A percentile compares a stretch with the other conserved stretches of the same genome.
These are phyloP conservation scores for Rehmannia glutinosa DNA, from an alignment of 257 asterid genomes.

Conservation along the genomic window DNA sequence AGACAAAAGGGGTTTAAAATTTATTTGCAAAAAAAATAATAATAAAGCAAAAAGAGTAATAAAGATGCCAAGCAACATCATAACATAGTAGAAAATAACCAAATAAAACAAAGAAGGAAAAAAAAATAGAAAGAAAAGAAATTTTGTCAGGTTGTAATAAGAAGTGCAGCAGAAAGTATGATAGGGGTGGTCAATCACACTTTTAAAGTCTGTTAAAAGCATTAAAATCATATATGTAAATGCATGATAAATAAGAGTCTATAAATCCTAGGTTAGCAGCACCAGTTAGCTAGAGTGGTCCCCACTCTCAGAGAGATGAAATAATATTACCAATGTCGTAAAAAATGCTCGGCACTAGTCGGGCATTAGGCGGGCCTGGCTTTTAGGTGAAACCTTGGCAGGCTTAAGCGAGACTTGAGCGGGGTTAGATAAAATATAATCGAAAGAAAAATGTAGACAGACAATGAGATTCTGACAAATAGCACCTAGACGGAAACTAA, in stretches of 20 bases:
- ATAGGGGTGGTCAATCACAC: slow-evolving; percentile 25
- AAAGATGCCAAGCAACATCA: not conserved
- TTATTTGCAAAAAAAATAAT: not conserved
- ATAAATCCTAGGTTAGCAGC: slow-evolving; percentile 1
- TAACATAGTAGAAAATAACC: slow-evolving; percentile 3
- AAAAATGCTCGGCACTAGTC: too few species aligned
- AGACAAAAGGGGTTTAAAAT: not conserved
- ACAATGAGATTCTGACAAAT: too few species aligned
- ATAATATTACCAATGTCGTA: too few species aligned
- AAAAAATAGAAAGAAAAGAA: not conserved
- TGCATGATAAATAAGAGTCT: slow-evolving; percentile 13
- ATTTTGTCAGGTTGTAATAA: slow-evolving; percentile 18
- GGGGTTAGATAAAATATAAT: too few species aligned
- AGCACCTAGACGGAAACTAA: too few species aligned
- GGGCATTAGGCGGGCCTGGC: too few species aligned
- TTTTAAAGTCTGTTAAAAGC: not conserved
- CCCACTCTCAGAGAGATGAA: not conserved
- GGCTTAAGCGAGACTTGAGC: too few species aligned
- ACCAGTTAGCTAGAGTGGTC: slow-evolving; percentile 22
- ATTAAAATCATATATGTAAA: not conserved
- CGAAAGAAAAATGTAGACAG: too few species aligned
- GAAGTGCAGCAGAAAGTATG: slow-evolving; percentile 3
- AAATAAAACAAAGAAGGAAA: slow-evolving; percentile 1
- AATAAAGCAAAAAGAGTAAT: not conserved
- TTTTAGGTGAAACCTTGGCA: too few species aligned